Evolutionary conservation across 139 green algal genomes (phyloP).

Genomic region (Picochlorum costavermella): DNA sequence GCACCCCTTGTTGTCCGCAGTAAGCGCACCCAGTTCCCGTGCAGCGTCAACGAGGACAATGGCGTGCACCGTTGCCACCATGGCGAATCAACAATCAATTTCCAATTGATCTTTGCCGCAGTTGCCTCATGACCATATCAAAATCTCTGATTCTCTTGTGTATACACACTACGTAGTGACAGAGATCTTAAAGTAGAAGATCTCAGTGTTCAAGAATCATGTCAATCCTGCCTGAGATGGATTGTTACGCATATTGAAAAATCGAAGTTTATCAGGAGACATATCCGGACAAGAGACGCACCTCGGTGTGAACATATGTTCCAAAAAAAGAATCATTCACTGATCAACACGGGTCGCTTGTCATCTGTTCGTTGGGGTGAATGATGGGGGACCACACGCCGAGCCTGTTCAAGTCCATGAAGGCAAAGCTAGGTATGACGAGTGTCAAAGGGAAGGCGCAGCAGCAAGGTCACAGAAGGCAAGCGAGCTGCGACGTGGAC

Average conservation of each 20-base stretch:
- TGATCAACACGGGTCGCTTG: too few species aligned
- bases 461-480: not conserved
- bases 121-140: too few species aligned
- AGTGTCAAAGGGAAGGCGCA: not conserved
- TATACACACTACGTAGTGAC: too few species aligned
- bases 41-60: slow-evolving; percentile 53
- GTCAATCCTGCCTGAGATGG: not conserved
- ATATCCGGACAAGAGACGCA: slow-evolving; percentile 3
- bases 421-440: slow-evolving; percentile 3
- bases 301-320: too few species aligned
- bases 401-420: slow-evolving; percentile 3
- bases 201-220: not conserved
- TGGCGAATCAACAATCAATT: not conserved
- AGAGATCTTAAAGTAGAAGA: too few species aligned
- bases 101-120: too few species aligned
- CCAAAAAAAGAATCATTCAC: too few species aligned
- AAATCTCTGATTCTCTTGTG: too few species aligned
- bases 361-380: too few species aligned
- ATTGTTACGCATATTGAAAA: not conserved
- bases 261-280: not conserved
- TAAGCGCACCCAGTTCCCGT: slow-evolving; percentile 54
- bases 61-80: slow-evolving; percentile 40
- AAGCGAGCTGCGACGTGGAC: too few species aligned
- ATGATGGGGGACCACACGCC: not conserved
- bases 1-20: slow-evolving; percentile 23